Conservation (phyloP, 148 eudicot genomes). For the Cornus controversa region DNA sequence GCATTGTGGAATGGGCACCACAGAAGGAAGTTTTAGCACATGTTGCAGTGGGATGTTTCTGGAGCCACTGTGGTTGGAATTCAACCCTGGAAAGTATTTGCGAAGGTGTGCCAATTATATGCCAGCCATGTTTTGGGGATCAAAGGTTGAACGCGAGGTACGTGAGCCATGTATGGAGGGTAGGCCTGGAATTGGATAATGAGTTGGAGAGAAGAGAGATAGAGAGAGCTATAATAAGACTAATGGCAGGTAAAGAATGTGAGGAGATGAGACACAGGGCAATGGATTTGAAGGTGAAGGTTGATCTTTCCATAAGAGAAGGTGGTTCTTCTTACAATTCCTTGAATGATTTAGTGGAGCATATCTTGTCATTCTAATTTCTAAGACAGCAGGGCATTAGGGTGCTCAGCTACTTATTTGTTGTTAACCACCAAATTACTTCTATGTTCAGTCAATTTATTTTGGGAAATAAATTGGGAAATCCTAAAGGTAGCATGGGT, state of each 20-base stretch:
- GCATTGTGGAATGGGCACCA: slow-evolving; percentile 27
- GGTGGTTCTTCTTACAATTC: slow-evolving; percentile 18
- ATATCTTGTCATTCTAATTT: slow-evolving; percentile 13
- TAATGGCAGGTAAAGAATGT: slow-evolving; percentile 14
- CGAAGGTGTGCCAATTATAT: slow-evolving; percentile 30
- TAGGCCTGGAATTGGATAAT: slow-evolving; percentile 24
- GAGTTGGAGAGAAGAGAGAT: background rate
- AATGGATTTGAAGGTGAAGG: slow-evolving; percentile 13
- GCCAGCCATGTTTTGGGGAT: slow-evolving; percentile 25
- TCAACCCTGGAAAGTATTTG: slow-evolving; percentile 24
- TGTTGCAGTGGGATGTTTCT: slow-evolving; percentile 20
- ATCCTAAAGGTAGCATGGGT: background rate
- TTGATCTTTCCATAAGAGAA: slow-evolving; percentile 1
- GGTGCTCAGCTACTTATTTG: background rate
- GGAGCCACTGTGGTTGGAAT: slow-evolving; percentile 37
- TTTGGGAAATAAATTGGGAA: too few species aligned
- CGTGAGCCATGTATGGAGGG: slow-evolving; percentile 20
- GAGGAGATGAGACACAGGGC: slow-evolving; percentile 16
- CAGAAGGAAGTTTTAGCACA: slow-evolving; percentile 27
- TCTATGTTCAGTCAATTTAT: too few species aligned
- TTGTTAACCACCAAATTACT: too few species aligned
- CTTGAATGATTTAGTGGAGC: too few species aligned
- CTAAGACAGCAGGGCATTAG: background rate
- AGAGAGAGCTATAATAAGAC: slow-evolving; percentile 13
- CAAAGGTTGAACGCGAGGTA: slow-evolving; percentile 18